phyloP scores from a whole-genome alignment of 176 grass and related monocot species.

The Bonia amplexicaulis region DNA sequence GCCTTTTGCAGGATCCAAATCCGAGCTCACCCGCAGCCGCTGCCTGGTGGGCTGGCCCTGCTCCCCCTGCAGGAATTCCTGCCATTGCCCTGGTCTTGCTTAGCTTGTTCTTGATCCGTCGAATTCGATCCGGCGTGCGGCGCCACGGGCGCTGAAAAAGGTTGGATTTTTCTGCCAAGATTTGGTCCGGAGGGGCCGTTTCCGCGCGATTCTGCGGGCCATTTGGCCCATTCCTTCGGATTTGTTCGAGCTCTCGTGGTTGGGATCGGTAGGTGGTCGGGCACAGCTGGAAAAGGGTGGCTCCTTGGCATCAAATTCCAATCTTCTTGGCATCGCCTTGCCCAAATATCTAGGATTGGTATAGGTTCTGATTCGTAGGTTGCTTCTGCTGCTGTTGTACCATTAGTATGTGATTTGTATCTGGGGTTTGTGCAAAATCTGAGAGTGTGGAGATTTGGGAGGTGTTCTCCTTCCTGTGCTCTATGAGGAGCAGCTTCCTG shows the following conservation, averaged over 20 bases:
- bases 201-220: slow-evolving; percentile 9
- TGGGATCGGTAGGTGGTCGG: slow-evolving; percentile 15
- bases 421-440: slow-evolving; percentile 27
- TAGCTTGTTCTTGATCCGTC: not conserved
- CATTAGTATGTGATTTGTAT: not conserved
- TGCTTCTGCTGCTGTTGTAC: not conserved
- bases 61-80: not conserved
- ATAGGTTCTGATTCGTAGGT: slow-evolving; percentile 3
- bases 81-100: not conserved
- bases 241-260: not conserved
- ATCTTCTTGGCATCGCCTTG: not conserved
- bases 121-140: slow-evolving; percentile 9
- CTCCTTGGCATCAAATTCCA: slow-evolving; percentile 12
- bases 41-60: not conserved
- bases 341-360: slow-evolving; percentile 3
- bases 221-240: not conserved
- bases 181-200: slow-evolving; percentile 16
- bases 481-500: slow-evolving; percentile 88
- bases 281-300: not conserved
- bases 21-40: slow-evolving; percentile 22
- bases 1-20: slow-evolving; percentile 31
- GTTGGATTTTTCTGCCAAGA: slow-evolving; percentile 17
- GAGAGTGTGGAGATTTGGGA: slow-evolving; percentile 91
- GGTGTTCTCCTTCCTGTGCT: slow-evolving; percentile 76
- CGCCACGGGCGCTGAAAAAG: not conserved